A percentile compares a stretch with the other conserved stretches of the same genome.
phyloP scores from a whole-genome alignment of 2,329 filamentous ascomycete species.

The Hypoxylon sp. region DNA sequence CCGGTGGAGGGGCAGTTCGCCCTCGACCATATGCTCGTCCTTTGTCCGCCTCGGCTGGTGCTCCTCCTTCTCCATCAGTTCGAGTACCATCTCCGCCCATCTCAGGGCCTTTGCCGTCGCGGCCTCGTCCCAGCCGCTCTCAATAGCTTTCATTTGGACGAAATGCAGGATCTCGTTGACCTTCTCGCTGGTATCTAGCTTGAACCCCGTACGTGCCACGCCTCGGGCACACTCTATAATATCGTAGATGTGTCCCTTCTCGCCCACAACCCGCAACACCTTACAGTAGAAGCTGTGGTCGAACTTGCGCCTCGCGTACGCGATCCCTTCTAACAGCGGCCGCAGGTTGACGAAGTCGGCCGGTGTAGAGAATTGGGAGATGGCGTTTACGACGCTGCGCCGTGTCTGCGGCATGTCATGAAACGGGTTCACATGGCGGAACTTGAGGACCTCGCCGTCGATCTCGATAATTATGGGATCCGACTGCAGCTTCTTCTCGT shows the following conservation, averaged over 20 bases:
- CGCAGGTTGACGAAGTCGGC: constrained; percentile 69
- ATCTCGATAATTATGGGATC: constrained; percentile 73
- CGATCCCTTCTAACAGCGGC: constrained; percentile 66
- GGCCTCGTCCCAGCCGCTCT: constrained; percentile 54
- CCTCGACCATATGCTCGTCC: constrained; percentile 33
- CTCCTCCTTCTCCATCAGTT: constrained; percentile 63
- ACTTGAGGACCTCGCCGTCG: constrained; percentile 69
- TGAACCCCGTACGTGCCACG: constrained; percentile 63
- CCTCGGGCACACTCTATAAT: constrained; percentile 67
- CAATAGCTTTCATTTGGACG: constrained; percentile 61
- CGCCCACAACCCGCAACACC: constrained; percentile 61
- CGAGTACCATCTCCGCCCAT: constrained; percentile 65
- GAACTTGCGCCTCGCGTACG: constrained; percentile 60
- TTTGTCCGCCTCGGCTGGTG: constrained; percentile 54
- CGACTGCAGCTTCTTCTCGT: constrained; percentile 64
- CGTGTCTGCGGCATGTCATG: constrained; percentile 62
- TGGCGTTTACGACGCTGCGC: constrained; percentile 56
- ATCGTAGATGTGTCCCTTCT: constrained; percentile 60
- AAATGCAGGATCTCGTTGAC: constrained; percentile 59
- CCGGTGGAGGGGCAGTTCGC: constrained; percentile 54
- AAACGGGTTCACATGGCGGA: constrained; percentile 63
- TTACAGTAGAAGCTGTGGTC: constrained; percentile 54
- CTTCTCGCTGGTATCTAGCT: constrained; percentile 60
- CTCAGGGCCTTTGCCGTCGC: constrained; percentile 61
- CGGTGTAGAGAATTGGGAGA: constrained; percentile 63